These are phyloP conservation scores for Boletus rufocinnamomeus DNA, from an alignment of 768 basidiomycete genomes.

Conservation along the genomic window DNA sequence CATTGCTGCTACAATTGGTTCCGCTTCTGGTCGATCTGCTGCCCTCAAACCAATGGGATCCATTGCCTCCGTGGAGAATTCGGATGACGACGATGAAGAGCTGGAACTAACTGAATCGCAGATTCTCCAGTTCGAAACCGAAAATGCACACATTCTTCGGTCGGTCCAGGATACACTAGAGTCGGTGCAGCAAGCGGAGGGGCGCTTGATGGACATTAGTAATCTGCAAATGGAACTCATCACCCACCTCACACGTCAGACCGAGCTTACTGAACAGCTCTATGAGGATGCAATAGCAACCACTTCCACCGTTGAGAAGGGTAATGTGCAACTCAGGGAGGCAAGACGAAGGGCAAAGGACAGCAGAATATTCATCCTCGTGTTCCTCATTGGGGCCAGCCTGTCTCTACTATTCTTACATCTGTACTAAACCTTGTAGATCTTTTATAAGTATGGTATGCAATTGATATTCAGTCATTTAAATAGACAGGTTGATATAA, in stretches of 20 bases:
- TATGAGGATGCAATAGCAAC: constrained; percentile 94
- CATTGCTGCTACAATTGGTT: constrained; percentile 63
- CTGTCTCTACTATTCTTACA: constrained; percentile 91
- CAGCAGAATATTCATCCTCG: constrained; percentile 82
- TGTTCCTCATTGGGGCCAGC: constrained; percentile 92
- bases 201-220: constrained; percentile 89
- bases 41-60: constrained; percentile 28
- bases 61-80: constrained; percentile 40
- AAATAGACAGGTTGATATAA: constrained; percentile 3
- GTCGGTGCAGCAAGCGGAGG: constrained; percentile 90
- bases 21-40: constrained; percentile 37
- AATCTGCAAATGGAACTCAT: constrained; percentile 91
- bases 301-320: constrained; percentile 82
- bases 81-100: constrained; percentile 75
- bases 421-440: constrained; percentile 61
- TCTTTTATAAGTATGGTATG: constrained; percentile 6
- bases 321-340: constrained; percentile 87
- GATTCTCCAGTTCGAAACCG: constrained; percentile 89
- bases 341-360: constrained; percentile 87
- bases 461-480: constrained; percentile 4
- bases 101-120: constrained; percentile 83
- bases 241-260: constrained; percentile 83
- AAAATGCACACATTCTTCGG: constrained; percentile 85
- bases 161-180: constrained; percentile 84
- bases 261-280: constrained; percentile 88